Conservation (phyloP, 176 grass and related monocot species). For the Puya raimondii region DNA sequence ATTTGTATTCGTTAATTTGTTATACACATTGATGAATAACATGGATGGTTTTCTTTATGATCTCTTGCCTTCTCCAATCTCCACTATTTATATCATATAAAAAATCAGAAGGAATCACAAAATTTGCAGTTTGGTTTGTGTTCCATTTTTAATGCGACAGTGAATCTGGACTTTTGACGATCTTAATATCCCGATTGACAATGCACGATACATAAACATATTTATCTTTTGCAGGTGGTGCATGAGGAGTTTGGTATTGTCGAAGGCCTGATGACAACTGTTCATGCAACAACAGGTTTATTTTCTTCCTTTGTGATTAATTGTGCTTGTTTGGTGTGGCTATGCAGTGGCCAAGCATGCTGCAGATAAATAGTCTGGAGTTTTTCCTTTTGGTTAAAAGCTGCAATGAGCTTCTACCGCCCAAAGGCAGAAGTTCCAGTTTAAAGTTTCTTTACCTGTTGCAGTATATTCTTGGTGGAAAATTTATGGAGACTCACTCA, state of each 20-base stretch:
- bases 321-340: background rate
- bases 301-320: constrained; percentile 20
- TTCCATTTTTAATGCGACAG: too few relatives aligned
- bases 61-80: background rate
- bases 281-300: constrained; percentile 95
- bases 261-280: constrained; percentile 98
- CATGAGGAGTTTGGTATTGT: constrained; percentile 97
- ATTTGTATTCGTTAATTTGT: background rate
- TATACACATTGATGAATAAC: background rate
- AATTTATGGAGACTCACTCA: too few relatives aligned
- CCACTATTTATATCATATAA: too few relatives aligned
- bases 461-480: too few relatives aligned
- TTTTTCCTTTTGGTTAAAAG: too few relatives aligned
- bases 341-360: too few relatives aligned
- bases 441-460: too few relatives aligned
- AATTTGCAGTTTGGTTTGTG: too few relatives aligned
- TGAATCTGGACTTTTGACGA: too few relatives aligned
- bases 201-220: background rate
- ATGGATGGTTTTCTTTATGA: background rate
- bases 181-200: background rate
- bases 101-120: background rate
- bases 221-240: constrained; percentile 55
- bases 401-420: too few relatives aligned
- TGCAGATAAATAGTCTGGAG: too few relatives aligned
- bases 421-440: too few relatives aligned